These are phyloP conservation scores for Neurospora sp. DNA, from an alignment of 495 filamentous ascomycete species.

Conservation along the genomic window DNA sequence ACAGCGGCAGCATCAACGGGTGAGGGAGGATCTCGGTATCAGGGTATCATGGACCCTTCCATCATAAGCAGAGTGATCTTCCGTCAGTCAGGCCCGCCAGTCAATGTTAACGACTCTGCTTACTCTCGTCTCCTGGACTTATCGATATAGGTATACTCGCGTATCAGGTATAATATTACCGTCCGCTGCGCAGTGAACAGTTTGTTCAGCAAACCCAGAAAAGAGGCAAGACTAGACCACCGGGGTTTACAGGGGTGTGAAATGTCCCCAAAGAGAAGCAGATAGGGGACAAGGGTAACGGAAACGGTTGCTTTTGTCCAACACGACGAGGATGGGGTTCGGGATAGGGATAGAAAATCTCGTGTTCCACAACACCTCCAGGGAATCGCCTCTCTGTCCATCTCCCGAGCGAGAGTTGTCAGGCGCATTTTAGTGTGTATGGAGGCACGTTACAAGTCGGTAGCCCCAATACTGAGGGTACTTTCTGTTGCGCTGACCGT, in stretches of 20 bases:
- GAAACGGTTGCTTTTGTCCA: neutral
- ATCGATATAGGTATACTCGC: neutral
- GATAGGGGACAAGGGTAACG: neutral
- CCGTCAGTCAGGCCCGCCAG: neutral
- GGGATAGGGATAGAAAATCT: neutral
- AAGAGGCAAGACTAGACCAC: neutral
- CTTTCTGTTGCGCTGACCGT: neutral
- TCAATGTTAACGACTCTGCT: neutral
- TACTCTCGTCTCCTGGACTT: neutral
- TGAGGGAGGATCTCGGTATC: neutral
- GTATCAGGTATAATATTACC: neutral
- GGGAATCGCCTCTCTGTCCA: neutral
- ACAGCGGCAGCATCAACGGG: neutral
- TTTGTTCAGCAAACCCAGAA: neutral
- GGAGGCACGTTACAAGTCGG: neutral
- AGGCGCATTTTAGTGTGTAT: neutral
- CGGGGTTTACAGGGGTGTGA: neutral
- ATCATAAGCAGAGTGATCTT: neutral
- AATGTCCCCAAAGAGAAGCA: neutral
- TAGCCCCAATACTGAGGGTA: neutral
- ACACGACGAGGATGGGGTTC: neutral
- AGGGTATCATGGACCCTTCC: neutral
- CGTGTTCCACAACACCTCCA: neutral
- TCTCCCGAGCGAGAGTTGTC: neutral
- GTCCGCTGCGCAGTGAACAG: neutral